Conservation (phyloP, 2,329 filamentous ascomycete species). For the Paracorniculantispora psalliotae region DNA sequence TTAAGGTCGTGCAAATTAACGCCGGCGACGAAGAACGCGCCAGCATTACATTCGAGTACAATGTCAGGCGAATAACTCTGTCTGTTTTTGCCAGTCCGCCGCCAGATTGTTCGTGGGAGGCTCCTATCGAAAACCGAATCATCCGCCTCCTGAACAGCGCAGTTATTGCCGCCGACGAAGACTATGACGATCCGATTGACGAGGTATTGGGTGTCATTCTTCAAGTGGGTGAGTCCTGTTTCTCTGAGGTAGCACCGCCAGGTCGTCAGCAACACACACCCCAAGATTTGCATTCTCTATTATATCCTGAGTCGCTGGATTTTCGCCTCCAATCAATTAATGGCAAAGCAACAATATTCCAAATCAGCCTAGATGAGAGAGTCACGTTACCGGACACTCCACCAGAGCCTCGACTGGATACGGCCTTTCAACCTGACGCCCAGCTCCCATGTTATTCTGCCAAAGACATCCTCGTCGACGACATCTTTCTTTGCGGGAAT, state of each 20-base stretch:
- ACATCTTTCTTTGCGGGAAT: background rate
- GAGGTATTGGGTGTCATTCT: background rate
- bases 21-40: constrained; percentile 6
- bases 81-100: constrained; percentile 1
- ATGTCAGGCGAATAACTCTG: background rate
- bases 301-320: constrained; percentile 1
- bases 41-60: constrained; percentile 4
- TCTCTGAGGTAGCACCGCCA: background rate
- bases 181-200: background rate
- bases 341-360: background rate
- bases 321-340: background rate
- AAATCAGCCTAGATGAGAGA: background rate
- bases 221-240: background rate
- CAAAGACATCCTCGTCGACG: background rate
- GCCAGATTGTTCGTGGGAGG: too few relatives aligned
- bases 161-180: background rate
- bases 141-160: background rate
- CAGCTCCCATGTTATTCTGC: constrained; percentile 1
- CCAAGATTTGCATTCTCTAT: background rate
- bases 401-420: background rate
- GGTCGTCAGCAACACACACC: background rate
- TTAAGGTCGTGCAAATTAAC: constrained; percentile 4
- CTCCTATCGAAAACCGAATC: background rate
- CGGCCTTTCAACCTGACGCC: background rate
- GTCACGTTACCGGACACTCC: background rate